phyloP scores from a whole-genome alignment of 257 asterid species.

The Rubia yunnanensis region DNA sequence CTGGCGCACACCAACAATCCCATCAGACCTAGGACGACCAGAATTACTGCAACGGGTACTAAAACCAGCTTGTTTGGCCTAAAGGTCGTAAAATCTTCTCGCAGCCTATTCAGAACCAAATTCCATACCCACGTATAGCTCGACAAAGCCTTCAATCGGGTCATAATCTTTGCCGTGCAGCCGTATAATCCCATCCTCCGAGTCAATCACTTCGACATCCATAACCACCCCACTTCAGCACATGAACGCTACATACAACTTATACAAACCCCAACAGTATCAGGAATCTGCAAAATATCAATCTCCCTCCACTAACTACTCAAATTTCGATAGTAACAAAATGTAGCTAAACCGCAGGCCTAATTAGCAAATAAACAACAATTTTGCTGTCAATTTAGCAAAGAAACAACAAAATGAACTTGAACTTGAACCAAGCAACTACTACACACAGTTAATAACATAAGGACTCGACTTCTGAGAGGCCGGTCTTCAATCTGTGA shows the following conservation, averaged over 20 bases:
- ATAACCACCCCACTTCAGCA: conserved; percentile 20
- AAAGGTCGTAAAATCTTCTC: conserved; percentile 49
- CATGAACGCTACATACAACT: neutral
- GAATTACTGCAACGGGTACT: conserved; percentile 25
- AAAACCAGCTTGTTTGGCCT: conserved; percentile 60
- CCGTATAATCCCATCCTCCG: conserved; percentile 36
- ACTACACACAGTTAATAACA: too few species aligned
- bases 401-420: too few species aligned
- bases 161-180: conserved; percentile 46
- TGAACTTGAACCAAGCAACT: too few species aligned
- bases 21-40: conserved; percentile 32
- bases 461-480: too few species aligned
- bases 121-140: conserved; percentile 63
- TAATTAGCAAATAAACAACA: too few species aligned
- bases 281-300: neutral
- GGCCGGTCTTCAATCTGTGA: too few species aligned
- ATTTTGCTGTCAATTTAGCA: too few species aligned
- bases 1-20: too few species aligned
- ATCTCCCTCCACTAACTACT: neutral
- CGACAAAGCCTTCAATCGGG: conserved; percentile 25
- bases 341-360: neutral
- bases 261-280: neutral
- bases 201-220: too few species aligned
- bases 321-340: neutral
- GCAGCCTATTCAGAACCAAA: conserved; percentile 56